Percentiles rank a stretch among this genome's conserved stretches.
phyloP scores from a whole-genome alignment of 345 rosid genomes.

The Anastatica hierochuntica region DNA sequence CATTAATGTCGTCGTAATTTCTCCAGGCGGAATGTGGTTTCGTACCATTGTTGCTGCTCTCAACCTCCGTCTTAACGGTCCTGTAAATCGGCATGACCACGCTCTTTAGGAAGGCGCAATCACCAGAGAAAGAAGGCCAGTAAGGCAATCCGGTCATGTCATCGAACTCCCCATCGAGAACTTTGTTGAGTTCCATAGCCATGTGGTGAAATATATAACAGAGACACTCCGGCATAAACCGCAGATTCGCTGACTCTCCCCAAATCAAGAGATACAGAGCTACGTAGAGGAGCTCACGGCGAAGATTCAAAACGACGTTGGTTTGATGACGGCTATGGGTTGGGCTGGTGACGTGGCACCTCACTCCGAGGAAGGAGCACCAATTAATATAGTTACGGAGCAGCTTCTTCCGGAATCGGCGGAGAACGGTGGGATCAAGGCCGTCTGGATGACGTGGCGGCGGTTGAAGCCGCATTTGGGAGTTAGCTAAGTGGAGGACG shows the following conservation, averaged over 20 bases:
- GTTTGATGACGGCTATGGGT: slow-evolving; percentile 21
- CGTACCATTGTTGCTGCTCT: slow-evolving; percentile 76
- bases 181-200: slow-evolving; percentile 87
- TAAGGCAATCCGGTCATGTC: slow-evolving; percentile 86
- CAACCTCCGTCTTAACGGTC: slow-evolving; percentile 69
- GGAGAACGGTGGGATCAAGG: slow-evolving; percentile 53
- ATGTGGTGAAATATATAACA: slow-evolving; percentile 82
- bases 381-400: slow-evolving; percentile 59
- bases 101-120: slow-evolving; percentile 54
- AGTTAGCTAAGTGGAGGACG: slow-evolving; percentile 80
- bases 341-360: slow-evolving; percentile 31
- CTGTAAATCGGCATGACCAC: slow-evolving; percentile 82
- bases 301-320: slow-evolving; percentile 24
- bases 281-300: slow-evolving; percentile 63
- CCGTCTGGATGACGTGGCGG: slow-evolving; percentile 39
- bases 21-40: slow-evolving; percentile 92
- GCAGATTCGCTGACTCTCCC: slow-evolving; percentile 85
- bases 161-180: slow-evolving; percentile 68
- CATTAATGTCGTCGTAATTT: slow-evolving; percentile 87
- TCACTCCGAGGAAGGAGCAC: slow-evolving; percentile 58
- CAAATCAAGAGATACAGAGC: slow-evolving; percentile 68
- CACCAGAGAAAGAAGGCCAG: slow-evolving; percentile 66
- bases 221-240: slow-evolving; percentile 85
- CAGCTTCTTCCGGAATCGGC: slow-evolving; percentile 47
- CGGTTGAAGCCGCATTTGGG: slow-evolving; percentile 69